Evolutionary conservation across 169 alveolate genomes (phyloP), one percentile per base, ranked within the genome.

Genomic region (Plasmodium malariae): DNA sequence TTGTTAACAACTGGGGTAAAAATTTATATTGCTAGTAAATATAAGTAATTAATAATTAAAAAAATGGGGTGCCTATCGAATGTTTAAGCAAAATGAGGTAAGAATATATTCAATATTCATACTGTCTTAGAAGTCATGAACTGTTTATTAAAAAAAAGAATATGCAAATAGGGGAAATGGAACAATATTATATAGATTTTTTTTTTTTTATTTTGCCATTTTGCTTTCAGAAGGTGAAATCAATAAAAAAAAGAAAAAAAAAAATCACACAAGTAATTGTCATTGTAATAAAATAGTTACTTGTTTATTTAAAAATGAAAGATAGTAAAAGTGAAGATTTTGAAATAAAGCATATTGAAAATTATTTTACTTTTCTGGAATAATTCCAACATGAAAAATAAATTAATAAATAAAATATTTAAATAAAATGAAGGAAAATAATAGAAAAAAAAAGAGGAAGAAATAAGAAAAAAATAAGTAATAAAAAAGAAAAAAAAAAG

Each of bases 231-330:
- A 21, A 55, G 65, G 26, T 55, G 26, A 55, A 55, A 21, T 55
- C 11, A 55, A 28, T 21, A 55, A 71, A 71, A 11, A 19, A 68
- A 40, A 40, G 36, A 40, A 68, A 68, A 68, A 43, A 21, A n/a
- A n/a, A n/a, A n/a, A n/a, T n/a, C n/a, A n/a, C n/a, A n/a, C n/a
- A n/a, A n/a, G n/a, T n/a, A n/a, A n/a, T n/a, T n/a, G n/a, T n/a
- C n/a, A n/a, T n/a, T n/a, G n/a, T n/a, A n/a, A n/a, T n/a, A n/a
- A n/a, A n/a, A n/a, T n/a, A n/a, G n/a, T n/a, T n/a, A n/a, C n/a
- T n/a, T n/a, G n/a, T n/a, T n/a, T n/a, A n/a, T n/a, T n/a, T n/a
- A n/a, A n/a, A n/a, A n/a, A n/a, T n/a, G n/a, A n/a, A n/a, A n/a
- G n/a, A n/a, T n/a, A n/a, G n/a, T n/a, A n/a, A n/a, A n/a, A n/a